Evolutionary conservation across 179 eudicot species (phyloP).

Genomic region (Camellia oleifera): DNA sequence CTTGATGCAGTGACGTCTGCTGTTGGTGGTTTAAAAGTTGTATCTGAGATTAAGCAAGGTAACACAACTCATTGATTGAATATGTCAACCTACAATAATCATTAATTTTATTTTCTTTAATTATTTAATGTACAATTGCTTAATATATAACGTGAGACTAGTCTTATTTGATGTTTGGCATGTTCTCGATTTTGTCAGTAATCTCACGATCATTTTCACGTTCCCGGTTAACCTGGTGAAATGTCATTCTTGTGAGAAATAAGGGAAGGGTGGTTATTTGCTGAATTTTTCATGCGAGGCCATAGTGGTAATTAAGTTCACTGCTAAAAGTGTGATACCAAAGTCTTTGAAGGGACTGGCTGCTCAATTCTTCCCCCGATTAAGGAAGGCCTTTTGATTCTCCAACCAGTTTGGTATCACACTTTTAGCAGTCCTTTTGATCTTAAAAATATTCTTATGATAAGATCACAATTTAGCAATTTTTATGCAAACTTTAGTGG

Average conservation of each 20-base stretch:
- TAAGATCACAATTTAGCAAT: not conserved
- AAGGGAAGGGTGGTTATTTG: not conserved
- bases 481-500: not conserved
- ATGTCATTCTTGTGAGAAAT: not conserved
- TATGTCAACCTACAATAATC: not conserved
- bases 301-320: not conserved
- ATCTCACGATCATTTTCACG: not conserved
- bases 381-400: not conserved
- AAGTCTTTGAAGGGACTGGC: not conserved
- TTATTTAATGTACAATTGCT: not conserved
- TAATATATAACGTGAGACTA: not conserved
- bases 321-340: not conserved
- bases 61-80: constrained; percentile 15
- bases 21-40: constrained; percentile 84
- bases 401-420: not conserved
- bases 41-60: constrained; percentile 70
- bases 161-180: not conserved
- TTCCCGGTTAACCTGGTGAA: not conserved
- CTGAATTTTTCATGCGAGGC: not conserved
- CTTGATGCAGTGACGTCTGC: constrained; percentile 77
- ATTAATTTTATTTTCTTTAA: not conserved
- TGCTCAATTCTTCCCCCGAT: not conserved
- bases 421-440: not conserved
- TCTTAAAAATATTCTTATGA: not conserved
- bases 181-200: not conserved